These are phyloP conservation scores for Talaromyces borbonicus DNA, from an alignment of 495 filamentous ascomycete species.

Conservation along the genomic window DNA sequence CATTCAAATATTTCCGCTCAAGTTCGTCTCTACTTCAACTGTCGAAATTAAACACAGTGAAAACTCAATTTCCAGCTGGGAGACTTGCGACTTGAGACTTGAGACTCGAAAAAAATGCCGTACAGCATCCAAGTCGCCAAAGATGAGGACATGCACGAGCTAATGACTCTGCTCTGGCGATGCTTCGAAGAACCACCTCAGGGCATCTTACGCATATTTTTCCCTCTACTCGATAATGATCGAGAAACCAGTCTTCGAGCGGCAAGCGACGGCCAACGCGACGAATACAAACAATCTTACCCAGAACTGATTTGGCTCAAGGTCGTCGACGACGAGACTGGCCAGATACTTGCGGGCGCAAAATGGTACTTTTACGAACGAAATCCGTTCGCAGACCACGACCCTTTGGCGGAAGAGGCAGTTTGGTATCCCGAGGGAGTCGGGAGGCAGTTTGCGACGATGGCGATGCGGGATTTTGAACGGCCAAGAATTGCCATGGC, in stretches of 20 bases:
- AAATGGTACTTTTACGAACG: slow-evolving; percentile 19
- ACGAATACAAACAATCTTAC: slow-evolving; percentile 5
- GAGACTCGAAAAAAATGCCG: background rate
- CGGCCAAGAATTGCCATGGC: slow-evolving; percentile 8
- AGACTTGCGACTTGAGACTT: too few relatives aligned
- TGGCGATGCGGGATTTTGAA: slow-evolving; percentile 10
- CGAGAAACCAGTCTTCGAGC: slow-evolving; percentile 5
- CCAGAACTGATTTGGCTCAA: slow-evolving; percentile 13
- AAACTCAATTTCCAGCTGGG: too few relatives aligned
- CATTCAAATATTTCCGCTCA: too few relatives aligned
- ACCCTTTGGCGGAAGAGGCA: slow-evolving; percentile 8
- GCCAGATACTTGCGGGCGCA: slow-evolving; percentile 15
- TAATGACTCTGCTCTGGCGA: background rate
- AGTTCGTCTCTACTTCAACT: too few relatives aligned
- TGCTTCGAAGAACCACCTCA: background rate
- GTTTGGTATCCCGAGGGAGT: slow-evolving; percentile 20
- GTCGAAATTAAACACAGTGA: too few relatives aligned
- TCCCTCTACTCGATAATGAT: slow-evolving; percentile 5
- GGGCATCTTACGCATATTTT: slow-evolving; percentile 3
- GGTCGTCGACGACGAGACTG: slow-evolving; percentile 8
- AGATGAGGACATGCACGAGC: background rate
- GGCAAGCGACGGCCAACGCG: background rate
- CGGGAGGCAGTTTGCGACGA: slow-evolving; percentile 11
- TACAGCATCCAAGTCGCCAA: background rate
- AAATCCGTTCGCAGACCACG: slow-evolving; percentile 12